Evolutionary conservation across 192 early-diverging fungal genomes (phyloP).

Genomic region (Geranomyces variabilis): DNA sequence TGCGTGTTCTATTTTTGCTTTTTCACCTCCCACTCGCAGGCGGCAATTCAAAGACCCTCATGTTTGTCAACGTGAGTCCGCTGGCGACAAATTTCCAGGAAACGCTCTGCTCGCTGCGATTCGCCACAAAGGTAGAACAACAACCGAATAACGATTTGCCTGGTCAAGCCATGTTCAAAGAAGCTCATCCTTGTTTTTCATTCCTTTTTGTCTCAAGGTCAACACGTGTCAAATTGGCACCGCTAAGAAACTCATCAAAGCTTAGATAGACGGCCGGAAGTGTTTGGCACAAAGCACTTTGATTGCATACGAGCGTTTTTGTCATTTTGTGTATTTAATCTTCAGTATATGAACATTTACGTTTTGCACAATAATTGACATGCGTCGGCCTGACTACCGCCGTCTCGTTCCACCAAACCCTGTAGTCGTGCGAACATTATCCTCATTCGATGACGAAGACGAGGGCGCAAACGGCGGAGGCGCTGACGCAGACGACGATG

Average conservation of each 20-base stretch:
- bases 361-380: too few relatives aligned
- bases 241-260: constrained; percentile 47
- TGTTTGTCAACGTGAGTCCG: constrained; percentile 98
- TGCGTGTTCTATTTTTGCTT: background rate
- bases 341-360: too few relatives aligned
- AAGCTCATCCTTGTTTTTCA: background rate
- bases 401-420: constrained; percentile 33
- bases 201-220: constrained; percentile 43
- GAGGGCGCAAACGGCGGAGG: constrained; percentile 20
- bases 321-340: too few relatives aligned
- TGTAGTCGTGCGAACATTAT: constrained; percentile 22
- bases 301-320: too few relatives aligned
- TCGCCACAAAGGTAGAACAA: constrained; percentile 93
- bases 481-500: constrained; percentile 21
- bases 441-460: constrained; percentile 17
- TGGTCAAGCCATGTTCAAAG: too few relatives aligned
- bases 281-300: too few relatives aligned
- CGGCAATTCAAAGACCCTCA: constrained; percentile 95
- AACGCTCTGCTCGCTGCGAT: constrained; percentile 87
- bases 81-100: constrained; percentile 76
- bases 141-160: too few relatives aligned
- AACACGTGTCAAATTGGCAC: constrained; percentile 89
- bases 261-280: too few relatives aligned
- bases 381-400: too few relatives aligned
- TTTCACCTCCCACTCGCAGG: constrained; percentile 46